Evolutionary conservation across 2,329 filamentous ascomycete species (phyloP).

Genomic region (Myriosclerotinia duriaeana): DNA sequence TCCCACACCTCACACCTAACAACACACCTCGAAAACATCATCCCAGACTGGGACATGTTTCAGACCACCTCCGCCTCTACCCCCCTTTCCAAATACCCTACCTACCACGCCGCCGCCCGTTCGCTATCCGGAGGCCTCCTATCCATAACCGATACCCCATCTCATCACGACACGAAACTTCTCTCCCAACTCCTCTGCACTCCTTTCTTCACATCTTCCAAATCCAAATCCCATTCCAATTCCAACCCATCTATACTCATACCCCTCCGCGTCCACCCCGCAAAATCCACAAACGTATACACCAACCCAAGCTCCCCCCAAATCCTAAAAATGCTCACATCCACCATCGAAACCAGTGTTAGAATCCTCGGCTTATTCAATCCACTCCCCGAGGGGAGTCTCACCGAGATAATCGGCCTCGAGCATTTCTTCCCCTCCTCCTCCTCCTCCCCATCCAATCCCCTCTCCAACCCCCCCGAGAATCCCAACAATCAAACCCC

Average conservation of each 20-base stretch:
- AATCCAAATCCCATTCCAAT: not conserved
- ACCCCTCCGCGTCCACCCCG: slow-evolving; percentile 19
- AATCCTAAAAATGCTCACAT: slow-evolving; percentile 22
- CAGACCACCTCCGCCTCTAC: slow-evolving; percentile 19
- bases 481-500: not conserved
- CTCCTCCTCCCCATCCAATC: not conserved
- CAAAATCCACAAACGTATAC: slow-evolving; percentile 25
- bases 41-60: slow-evolving; percentile 27
- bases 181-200: slow-evolving; percentile 5
- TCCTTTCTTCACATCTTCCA: not conserved
- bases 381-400: not conserved
- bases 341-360: slow-evolving; percentile 14
- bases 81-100: slow-evolving; percentile 18
- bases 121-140: slow-evolving; percentile 27
- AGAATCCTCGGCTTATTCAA: slow-evolving; percentile 25
- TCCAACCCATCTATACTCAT: not conserved
- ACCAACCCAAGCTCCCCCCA: slow-evolving; percentile 17
- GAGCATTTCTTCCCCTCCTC: not conserved
- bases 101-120: slow-evolving; percentile 26
- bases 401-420: not conserved
- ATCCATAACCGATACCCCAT: slow-evolving; percentile 27
- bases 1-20: slow-evolving; percentile 26
- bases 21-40: slow-evolving; percentile 25
- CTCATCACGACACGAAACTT: slow-evolving; percentile 18
- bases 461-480: not conserved